Percentiles rank a stretch among this genome's conserved stretches.
These are phyloP conservation scores for Cercophora newfieldiana DNA, from an alignment of 495 filamentous ascomycete species.

Conservation along the genomic window DNA sequence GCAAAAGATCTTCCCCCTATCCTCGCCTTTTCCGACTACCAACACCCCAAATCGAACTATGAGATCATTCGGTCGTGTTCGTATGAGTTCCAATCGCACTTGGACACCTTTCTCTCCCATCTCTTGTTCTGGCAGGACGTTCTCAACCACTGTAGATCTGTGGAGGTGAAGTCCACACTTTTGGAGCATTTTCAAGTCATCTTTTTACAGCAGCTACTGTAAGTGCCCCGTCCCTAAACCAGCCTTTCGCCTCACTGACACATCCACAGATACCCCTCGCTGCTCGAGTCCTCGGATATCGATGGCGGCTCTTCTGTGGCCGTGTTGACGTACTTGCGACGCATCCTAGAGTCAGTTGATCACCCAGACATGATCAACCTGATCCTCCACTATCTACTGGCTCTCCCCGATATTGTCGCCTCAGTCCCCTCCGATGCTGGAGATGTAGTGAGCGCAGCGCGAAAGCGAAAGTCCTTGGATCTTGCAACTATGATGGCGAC, in stretches of 20 bases:
- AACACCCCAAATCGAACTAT: constrained; percentile 57
- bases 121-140: constrained; percentile 98
- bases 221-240: constrained; percentile 35
- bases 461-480: constrained; percentile 84
- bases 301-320: constrained; percentile 96
- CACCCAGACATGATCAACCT: constrained; percentile 90
- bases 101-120: constrained; percentile 93
- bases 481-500: constrained; percentile 75
- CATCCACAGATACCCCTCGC: constrained; percentile 75
- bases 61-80: constrained; percentile 72
- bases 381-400: constrained; percentile 89
- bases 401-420: constrained; percentile 58
- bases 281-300: constrained; percentile 93
- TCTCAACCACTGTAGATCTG: constrained; percentile 87
- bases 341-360: constrained; percentile 85
- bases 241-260: neutral
- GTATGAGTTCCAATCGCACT: constrained; percentile 68
- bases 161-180: constrained; percentile 86
- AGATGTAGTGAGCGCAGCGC: constrained; percentile 58
- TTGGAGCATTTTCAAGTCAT: constrained; percentile 97
- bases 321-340: constrained; percentile 88
- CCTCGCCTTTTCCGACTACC: constrained; percentile 81
- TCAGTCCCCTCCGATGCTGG: constrained; percentile 26
- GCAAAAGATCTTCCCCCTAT: constrained; percentile 72
- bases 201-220: constrained; percentile 94